Evolutionary conservation across 1,284 basidiomycete genomes (phyloP).

Genomic region (Rhodotorula sp.): DNA sequence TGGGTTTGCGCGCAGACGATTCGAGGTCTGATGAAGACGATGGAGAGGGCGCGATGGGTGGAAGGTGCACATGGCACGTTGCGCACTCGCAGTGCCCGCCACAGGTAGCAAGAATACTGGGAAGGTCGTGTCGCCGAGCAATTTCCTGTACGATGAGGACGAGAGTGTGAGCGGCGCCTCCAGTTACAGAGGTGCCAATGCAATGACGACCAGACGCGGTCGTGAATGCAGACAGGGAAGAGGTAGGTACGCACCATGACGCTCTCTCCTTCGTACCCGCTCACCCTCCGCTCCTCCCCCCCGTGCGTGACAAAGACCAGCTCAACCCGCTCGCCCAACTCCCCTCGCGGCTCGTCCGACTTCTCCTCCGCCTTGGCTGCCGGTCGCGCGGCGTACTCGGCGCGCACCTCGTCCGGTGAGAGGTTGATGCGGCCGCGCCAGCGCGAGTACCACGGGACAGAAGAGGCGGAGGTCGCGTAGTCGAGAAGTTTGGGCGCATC

Average conservation of each 20-base stretch:
- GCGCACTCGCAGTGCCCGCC: constrained; percentile 47
- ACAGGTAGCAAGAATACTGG: constrained; percentile 48
- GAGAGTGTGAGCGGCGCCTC: background rate
- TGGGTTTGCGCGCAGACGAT: background rate
- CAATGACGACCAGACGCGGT: background rate
- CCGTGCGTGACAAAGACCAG: constrained; percentile 44
- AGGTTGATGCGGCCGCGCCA: constrained; percentile 51
- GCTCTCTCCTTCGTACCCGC: constrained; percentile 47
- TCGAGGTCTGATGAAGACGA: background rate
- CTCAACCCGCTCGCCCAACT: constrained; percentile 40
- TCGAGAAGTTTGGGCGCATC: constrained; percentile 48
- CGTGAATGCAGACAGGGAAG: no score
- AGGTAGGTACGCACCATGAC: constrained; percentile 41
- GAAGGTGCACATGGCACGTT: constrained; percentile 46
- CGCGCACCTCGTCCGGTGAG: constrained; percentile 38
- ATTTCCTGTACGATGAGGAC: constrained; percentile 25
- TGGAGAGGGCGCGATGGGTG: background rate
- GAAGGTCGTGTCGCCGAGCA: constrained; percentile 45
- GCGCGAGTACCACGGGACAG: constrained; percentile 47
- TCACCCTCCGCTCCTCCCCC: constrained; percentile 41
- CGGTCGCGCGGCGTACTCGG: constrained; percentile 43
- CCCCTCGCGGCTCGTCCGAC: constrained; percentile 18
- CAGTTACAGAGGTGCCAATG: background rate
- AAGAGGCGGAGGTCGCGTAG: constrained; percentile 43
- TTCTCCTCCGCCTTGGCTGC: constrained; percentile 25